Evolutionary conservation across 2,329 filamentous ascomycete species (phyloP).

Genomic region (Bipolaris bicolor): DNA sequence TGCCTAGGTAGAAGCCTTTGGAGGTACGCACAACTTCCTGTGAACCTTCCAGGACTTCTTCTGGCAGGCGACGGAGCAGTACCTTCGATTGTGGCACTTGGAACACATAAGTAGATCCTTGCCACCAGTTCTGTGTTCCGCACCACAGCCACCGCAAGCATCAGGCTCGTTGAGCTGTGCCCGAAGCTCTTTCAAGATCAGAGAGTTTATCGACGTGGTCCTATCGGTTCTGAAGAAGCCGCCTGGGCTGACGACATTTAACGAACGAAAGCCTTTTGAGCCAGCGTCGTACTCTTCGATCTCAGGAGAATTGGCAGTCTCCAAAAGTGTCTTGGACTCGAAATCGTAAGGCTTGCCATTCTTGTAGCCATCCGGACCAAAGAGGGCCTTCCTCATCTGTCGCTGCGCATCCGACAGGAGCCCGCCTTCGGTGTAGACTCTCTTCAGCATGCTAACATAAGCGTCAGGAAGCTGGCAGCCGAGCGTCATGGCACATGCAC

Average conservation of each 20-base stretch:
- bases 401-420: slow-evolving; percentile 21
- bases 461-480: slow-evolving; percentile 21
- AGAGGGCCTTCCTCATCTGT: slow-evolving; percentile 30
- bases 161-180: slow-evolving; percentile 20
- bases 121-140: background rate
- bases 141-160: slow-evolving; percentile 23
- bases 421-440: slow-evolving; percentile 24
- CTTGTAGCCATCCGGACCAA: slow-evolving; percentile 22
- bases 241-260: slow-evolving; percentile 19
- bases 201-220: slow-evolving; percentile 16
- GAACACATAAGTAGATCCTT: slow-evolving; percentile 29
- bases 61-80: slow-evolving; percentile 41
- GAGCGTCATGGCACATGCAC: slow-evolving; percentile 28
- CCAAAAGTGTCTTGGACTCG: slow-evolving; percentile 21
- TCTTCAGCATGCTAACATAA: slow-evolving; percentile 23
- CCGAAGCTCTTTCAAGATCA: slow-evolving; percentile 29
- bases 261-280: slow-evolving; percentile 1
- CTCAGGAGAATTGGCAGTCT: slow-evolving; percentile 11
- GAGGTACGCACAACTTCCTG: slow-evolving; percentile 34
- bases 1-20: background rate
- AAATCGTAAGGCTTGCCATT: slow-evolving; percentile 29
- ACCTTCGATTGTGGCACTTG: slow-evolving; percentile 35
- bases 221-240: slow-evolving; percentile 23
- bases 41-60: slow-evolving; percentile 42
- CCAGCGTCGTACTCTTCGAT: slow-evolving; percentile 1